Conservation (phyloP, 1,139 yeast genomes). For the Barnettozyma hawaiiensis region DNA sequence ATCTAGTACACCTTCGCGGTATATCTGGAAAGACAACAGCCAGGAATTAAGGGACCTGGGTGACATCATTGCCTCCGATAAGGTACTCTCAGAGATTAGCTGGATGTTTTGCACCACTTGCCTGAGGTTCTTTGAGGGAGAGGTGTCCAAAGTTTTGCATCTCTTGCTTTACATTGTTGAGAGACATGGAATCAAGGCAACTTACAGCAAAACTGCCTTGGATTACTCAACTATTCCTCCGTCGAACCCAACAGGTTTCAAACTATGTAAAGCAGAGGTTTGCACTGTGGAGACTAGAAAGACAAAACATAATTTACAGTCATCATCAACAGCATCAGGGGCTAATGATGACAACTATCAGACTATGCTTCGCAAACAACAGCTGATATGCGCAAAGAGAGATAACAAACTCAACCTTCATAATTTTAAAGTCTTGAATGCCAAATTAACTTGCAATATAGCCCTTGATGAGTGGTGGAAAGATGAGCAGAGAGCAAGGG, state of each 20-base stretch:
- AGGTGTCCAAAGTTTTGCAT: slow-evolving; percentile 31
- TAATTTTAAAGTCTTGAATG: slow-evolving; percentile 37
- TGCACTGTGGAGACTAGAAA: slow-evolving; percentile 6
- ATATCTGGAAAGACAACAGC: slow-evolving; percentile 9
- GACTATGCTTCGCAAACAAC: not conserved
- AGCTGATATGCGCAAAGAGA: not conserved
- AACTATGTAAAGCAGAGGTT: slow-evolving; percentile 3
- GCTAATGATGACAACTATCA: not conserved
- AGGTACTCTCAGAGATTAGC: slow-evolving; percentile 12
- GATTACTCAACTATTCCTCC: slow-evolving; percentile 8
- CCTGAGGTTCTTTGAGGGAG: slow-evolving; percentile 36
- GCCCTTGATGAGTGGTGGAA: slow-evolving; percentile 48
- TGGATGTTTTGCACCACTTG: slow-evolving; percentile 34
- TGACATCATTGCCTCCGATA: slow-evolving; percentile 12
- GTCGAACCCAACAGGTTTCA: not conserved
- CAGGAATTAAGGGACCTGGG: slow-evolving; percentile 17
- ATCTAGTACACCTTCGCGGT: not conserved
- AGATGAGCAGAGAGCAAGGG: slow-evolving; percentile 38
- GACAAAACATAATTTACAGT: not conserved
- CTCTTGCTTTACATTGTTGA: slow-evolving; percentile 29
- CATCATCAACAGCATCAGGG: not conserved
- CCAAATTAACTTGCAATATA: slow-evolving; percentile 31
- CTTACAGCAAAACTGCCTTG: slow-evolving; percentile 10
- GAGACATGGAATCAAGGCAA: slow-evolving; percentile 22
- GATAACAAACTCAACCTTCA: slow-evolving; percentile 43